These are phyloP conservation scores for Cyberlindnera galapagoensis DNA, from an alignment of 805 yeast species.

Conservation along the genomic window DNA sequence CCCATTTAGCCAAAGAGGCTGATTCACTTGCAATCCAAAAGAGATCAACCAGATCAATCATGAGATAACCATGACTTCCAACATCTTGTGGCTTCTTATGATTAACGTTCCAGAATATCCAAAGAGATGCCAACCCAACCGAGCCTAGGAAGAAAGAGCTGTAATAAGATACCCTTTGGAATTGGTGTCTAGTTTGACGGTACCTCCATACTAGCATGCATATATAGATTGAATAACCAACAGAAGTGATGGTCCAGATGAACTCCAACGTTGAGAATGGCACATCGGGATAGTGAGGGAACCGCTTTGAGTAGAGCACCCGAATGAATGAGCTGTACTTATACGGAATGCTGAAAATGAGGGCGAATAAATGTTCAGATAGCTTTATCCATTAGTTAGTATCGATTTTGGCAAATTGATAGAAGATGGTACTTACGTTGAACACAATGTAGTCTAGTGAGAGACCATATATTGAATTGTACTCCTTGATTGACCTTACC, in stretches of 20 bases:
- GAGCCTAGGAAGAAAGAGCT: conserved; percentile 1
- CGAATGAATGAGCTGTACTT: conserved; percentile 7
- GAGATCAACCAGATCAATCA: conserved; percentile 35
- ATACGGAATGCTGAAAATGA: conserved; percentile 2
- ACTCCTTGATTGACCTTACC: conserved; percentile 20
- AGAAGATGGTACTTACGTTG: conserved; percentile 6
- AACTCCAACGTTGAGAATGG: conserved; percentile 22
- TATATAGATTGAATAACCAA: conserved; percentile 14
- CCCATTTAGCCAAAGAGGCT: conserved; percentile 21
- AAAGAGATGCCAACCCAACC: background rate
- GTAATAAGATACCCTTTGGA: conserved; percentile 31
- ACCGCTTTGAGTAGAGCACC: conserved; percentile 26
- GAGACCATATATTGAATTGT: conserved; percentile 31
- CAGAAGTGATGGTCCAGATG: conserved; percentile 14
- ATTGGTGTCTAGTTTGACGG: conserved; percentile 26
- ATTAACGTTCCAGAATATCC: conserved; percentile 3
- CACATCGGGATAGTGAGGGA: conserved; percentile 28
- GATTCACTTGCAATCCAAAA: conserved; percentile 32
- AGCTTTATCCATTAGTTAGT: conserved; percentile 5
- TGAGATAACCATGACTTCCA: conserved; percentile 28
- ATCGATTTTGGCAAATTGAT: no score
- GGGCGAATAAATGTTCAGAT: conserved; percentile 1
- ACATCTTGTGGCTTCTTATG: conserved; percentile 6
- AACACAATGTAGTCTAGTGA: conserved; percentile 30
- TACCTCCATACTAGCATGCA: conserved; percentile 25